Conservation (phyloP, 1,284 basidiomycete species). For the Erythrobasidium hasegawianum region DNA sequence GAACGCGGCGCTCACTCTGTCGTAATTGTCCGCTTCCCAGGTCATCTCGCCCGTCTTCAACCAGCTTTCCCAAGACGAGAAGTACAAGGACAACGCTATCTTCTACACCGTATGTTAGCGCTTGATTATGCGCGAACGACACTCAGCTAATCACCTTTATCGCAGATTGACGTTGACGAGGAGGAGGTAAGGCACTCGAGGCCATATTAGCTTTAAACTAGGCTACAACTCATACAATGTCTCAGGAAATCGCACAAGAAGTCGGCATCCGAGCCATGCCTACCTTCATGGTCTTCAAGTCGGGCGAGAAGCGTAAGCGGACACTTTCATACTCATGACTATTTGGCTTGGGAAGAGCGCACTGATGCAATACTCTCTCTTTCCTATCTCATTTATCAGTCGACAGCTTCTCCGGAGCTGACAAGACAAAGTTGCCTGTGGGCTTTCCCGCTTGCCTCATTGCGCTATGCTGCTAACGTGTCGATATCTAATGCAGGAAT, state of each 20-base stretch:
- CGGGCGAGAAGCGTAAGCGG: slow-evolving; percentile 50
- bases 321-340: too few species aligned
- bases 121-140: background rate
- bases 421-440: slow-evolving; percentile 31
- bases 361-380: background rate
- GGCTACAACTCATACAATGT: too few species aligned
- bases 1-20: too few species aligned
- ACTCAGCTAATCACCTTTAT: background rate
- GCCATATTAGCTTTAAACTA: too few species aligned
- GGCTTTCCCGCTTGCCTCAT: too few species aligned
- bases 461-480: too few species aligned
- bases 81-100: slow-evolving; percentile 32
- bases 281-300: slow-evolving; percentile 69
- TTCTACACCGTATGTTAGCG: slow-evolving; percentile 18
- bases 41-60: slow-evolving; percentile 35
- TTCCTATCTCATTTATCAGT: background rate
- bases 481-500: too few species aligned
- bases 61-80: slow-evolving; percentile 22
- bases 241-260: slow-evolving; percentile 56
- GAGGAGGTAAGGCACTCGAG: slow-evolving; percentile 29
- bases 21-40: too few species aligned
- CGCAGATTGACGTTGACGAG: slow-evolving; percentile 32
- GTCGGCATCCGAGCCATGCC: slow-evolving; percentile 76
- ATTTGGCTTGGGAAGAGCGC: background rate
- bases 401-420: slow-evolving; percentile 31